Conservation (phyloP, 2,329 filamentous ascomycete species). For the Pezicula rhizophila region DNA sequence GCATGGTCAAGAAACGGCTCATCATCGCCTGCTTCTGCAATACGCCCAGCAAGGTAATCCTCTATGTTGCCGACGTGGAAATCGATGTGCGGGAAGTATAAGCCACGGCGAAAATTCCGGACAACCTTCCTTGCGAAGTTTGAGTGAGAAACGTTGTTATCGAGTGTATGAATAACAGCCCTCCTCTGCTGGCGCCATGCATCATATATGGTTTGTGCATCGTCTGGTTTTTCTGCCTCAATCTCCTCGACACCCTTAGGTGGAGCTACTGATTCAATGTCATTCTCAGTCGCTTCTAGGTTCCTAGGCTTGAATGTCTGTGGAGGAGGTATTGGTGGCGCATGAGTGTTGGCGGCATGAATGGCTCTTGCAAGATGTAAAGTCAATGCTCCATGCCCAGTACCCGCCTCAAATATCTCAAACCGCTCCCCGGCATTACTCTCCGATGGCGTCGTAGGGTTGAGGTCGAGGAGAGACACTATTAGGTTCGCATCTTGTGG, state of each 20-base stretch:
- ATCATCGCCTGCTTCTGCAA: slow-evolving; percentile 29
- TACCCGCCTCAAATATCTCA: slow-evolving; percentile 79
- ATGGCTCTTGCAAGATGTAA: slow-evolving; percentile 70
- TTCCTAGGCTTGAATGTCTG: slow-evolving; percentile 9
- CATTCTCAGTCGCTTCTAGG: neutral
- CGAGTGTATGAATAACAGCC: slow-evolving; percentile 71
- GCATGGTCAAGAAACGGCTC: slow-evolving; percentile 65
- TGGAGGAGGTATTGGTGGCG: slow-evolving; percentile 31
- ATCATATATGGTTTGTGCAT: slow-evolving; percentile 14
- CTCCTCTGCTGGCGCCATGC: slow-evolving; percentile 38
- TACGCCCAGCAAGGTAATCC: slow-evolving; percentile 53
- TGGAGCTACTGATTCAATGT: neutral
- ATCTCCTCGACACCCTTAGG: neutral
- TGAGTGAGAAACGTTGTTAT: slow-evolving; percentile 57
- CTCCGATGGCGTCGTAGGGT: slow-evolving; percentile 63
- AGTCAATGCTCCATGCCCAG: slow-evolving; percentile 76
- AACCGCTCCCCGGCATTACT: slow-evolving; percentile 45
- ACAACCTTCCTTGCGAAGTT: slow-evolving; percentile 59
- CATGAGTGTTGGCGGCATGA: slow-evolving; percentile 61
- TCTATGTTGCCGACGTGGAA: slow-evolving; percentile 66
- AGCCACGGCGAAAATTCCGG: slow-evolving; percentile 59
- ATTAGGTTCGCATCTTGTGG: slow-evolving; percentile 70
- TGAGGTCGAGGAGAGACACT: slow-evolving; percentile 69
- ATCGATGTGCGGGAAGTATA: slow-evolving; percentile 65
- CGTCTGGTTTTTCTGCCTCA: neutral